A percentile compares a stretch with the other conserved stretches of the same genome.
phyloP scores from a whole-genome alignment of 2,329 filamentous ascomycete genomes.

The Mollisia scopiformis region DNA sequence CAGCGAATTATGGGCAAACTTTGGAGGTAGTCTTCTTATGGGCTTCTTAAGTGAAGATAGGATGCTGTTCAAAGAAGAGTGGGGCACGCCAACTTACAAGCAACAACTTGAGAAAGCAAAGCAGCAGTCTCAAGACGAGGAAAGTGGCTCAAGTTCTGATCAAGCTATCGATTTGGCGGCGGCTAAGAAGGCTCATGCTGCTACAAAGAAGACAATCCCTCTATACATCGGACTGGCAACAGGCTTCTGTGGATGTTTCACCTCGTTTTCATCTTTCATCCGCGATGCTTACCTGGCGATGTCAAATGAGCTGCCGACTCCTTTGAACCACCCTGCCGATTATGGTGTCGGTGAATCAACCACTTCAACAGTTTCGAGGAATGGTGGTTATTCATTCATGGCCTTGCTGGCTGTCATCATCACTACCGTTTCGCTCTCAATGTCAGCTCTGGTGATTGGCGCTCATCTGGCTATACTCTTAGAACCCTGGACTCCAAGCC shows the following conservation, averaged over 20 bases:
- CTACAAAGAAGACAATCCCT: slow-evolving; percentile 82
- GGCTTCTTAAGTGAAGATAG: slow-evolving; percentile 84
- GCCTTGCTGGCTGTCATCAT: slow-evolving; percentile 78
- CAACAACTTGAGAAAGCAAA: slow-evolving; percentile 39
- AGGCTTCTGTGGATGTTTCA: slow-evolving; percentile 88
- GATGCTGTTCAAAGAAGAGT: slow-evolving; percentile 72
- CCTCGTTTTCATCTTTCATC: slow-evolving; percentile 86
- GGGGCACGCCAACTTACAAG: slow-evolving; percentile 52
- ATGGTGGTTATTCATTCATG: slow-evolving; percentile 81
- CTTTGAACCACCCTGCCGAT: slow-evolving; percentile 44
- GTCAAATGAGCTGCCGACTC: slow-evolving; percentile 69
- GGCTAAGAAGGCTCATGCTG: slow-evolving; percentile 59
- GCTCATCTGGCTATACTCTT: slow-evolving; percentile 72
- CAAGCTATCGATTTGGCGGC: slow-evolving; percentile 42
- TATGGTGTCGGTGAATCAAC: slow-evolving; percentile 37
- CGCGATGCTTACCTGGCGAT: slow-evolving; percentile 79
- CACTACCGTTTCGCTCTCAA: slow-evolving; percentile 69
- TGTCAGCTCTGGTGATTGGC: slow-evolving; percentile 71
- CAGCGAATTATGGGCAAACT: slow-evolving; percentile 84
- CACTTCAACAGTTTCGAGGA: slow-evolving; percentile 50
- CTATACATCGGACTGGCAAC: slow-evolving; percentile 86
- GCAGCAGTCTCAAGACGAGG: slow-evolving; percentile 41
- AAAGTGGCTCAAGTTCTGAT: slow-evolving; percentile 32
- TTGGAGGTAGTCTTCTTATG: slow-evolving; percentile 79
- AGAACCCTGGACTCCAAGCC: slow-evolving; percentile 59